Base-by-base conservation (phyloP, 768 basidiomycete species). In the Leucocoprinus leucothites region DNA sequence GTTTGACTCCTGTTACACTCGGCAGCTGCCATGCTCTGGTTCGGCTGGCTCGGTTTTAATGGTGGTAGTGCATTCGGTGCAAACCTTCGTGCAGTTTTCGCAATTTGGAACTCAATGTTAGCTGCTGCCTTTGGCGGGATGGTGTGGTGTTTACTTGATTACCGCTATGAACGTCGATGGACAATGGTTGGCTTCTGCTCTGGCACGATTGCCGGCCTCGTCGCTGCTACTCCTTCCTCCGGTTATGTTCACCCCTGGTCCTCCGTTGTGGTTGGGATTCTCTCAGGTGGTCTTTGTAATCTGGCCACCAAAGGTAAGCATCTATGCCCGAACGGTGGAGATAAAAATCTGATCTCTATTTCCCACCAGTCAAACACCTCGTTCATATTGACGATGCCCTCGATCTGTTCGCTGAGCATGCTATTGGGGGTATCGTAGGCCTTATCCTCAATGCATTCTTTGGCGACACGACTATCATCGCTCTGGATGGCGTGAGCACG, bases 381-480 rank as follows among this genome's bases (percentile, higher is more conserved):
- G 57, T 94, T 51, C 71, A 74, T 16, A 81, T 94, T 52, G 94
- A 97, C 65, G 94, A 96, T 64, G 85, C 92, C 0, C 85, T 97
- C 48, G 94, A 98, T 77, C 80, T 94, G 43, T 95, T 93, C 67
- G 93, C 94, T 16, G 86, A 91, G 63, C 94, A 97, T 74, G 94
- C 87, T 35, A 72, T 95, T 38, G 92, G 91, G 6, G 91, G 92
- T 22, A 82, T 91, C 38, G 70, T 90, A 49, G 94, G 91, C 41
- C 76, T 90, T 14, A 65, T 91, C 46, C 59, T 78, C 60, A 93
- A 89, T 54, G 91, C 72, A 14, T 77, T 94, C 62, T 92, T 94
- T 62, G 92, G 86, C 14, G 82, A 86, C 19, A 70, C 71, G 4
- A 71, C 72, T 6, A 75, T 94, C 48, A 84, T 86, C 21, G 74